Base-by-base conservation (phyloP, 768 basidiomycete genomes). In the Rhodotorula diobovata region DNA sequence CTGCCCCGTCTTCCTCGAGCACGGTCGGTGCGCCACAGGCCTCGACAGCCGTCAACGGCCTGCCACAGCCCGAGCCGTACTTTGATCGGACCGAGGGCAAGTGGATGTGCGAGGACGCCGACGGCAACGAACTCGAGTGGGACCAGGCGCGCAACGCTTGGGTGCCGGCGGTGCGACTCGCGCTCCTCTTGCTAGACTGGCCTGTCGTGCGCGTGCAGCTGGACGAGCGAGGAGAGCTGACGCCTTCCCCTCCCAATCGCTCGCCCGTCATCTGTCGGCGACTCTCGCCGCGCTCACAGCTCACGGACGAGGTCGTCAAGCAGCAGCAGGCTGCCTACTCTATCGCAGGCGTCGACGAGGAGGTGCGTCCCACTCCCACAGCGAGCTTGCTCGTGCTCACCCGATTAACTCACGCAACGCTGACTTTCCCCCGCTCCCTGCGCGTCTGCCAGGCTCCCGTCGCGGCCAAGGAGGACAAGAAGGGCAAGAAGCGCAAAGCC, bases 311-410 rank as follows among this genome's bases (percentile, higher is more conserved):
- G 63, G 82, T 91, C 21, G 75, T 95, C 67, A 88, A 87, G 78
- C 88, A 87, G 34, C 95, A 99, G 79, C 96, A 98, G 82, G 93
- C 92, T 1, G 94, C 93, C 2, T 99, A 99, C 81, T 89, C 92
- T 1, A 84, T 99, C 3, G 84, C 84, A 23, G 96, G 95, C 18
- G 93, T 99, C 34, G 95, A 99, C 79, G 96, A 98, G 94, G 91
- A 54, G 53, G 58, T 48, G 63, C 51, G 55, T 16, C 11, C 20
- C 48, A 1, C 45, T 32, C 37, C 7, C 39, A 2, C 46, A n/a
- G 20, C 51, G n/a, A 7, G 8, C 25, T 32, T 32, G 15, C 32
- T 34, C 37, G 11, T 10, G 15, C 48, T 55, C 50, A 56, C 57
- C 28, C 15, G 35, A 14, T 14, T 39, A 16, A 20, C 34, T 32